Evolutionary conservation across 306 rosid species (phyloP).

Genomic region (Glycine soja): DNA sequence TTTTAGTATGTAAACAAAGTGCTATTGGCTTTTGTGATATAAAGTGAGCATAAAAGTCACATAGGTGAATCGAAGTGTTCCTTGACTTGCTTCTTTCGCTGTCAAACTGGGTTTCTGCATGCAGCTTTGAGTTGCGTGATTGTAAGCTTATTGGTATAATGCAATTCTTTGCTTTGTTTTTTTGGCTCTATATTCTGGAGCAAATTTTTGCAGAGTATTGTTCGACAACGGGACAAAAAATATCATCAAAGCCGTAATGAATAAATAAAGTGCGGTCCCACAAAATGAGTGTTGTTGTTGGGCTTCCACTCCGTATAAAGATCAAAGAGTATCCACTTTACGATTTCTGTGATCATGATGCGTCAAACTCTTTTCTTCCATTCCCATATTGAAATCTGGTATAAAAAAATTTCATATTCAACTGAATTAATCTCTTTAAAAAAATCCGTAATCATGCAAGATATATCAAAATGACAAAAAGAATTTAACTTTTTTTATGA

Average conservation of each 20-base stretch:
- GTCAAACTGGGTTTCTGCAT: slow-evolving; percentile 46
- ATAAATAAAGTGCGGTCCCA: slow-evolving; percentile 47
- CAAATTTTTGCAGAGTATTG: slow-evolving; percentile 31
- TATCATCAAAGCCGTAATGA: not conserved
- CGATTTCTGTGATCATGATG: slow-evolving; percentile 11
- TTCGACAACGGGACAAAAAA: slow-evolving; percentile 56
- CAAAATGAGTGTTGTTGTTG: slow-evolving; percentile 36
- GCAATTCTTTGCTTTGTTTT: slow-evolving; percentile 12
- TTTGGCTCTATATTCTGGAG: not conserved
- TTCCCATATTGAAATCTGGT: slow-evolving; percentile 13
- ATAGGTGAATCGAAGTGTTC: not conserved
- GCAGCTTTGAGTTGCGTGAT: slow-evolving; percentile 44
- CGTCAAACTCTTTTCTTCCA: not conserved
- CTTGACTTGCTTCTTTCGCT: slow-evolving; percentile 37
- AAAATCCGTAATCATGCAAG: too few relatives aligned
- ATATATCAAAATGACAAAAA: too few relatives aligned
- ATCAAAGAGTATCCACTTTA: slow-evolving; percentile 37
- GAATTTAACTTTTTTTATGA: not conserved
- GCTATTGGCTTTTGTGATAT: not conserved
- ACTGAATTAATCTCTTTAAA: too few relatives aligned
- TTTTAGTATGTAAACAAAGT: not conserved
- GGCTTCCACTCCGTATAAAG: slow-evolving; percentile 35
- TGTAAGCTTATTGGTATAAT: slow-evolving; percentile 5
- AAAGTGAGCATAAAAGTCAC: slow-evolving; percentile 6
- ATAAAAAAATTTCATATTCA: too few relatives aligned